Conservation (phyloP, 495 filamentous ascomycete species). For the Talaromyces wortmannii region DNA sequence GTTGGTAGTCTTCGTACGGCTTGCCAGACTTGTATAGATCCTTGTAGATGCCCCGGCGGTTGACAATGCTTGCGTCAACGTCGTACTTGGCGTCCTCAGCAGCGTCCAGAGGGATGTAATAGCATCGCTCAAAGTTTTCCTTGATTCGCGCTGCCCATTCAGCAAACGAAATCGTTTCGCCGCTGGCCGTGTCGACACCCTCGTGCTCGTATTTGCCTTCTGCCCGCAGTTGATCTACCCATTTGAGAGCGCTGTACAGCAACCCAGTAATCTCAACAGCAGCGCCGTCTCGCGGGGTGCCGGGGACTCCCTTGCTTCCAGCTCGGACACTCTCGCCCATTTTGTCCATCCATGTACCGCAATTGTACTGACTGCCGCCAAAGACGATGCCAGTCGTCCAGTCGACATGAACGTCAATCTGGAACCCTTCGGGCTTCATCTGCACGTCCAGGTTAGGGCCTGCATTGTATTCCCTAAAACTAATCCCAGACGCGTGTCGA, state of each 20-base stretch:
- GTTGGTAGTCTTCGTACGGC: slow-evolving; percentile 95
- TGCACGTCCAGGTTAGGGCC: slow-evolving; percentile 81
- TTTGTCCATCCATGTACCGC: slow-evolving; percentile 99
- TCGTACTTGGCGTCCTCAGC: slow-evolving; percentile 70
- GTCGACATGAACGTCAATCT: slow-evolving; percentile 83
- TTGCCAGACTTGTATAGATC: slow-evolving; percentile 89
- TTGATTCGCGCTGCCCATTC: slow-evolving; percentile 82
- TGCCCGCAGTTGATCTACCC: slow-evolving; percentile 62
- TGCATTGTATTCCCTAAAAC: slow-evolving; percentile 92
- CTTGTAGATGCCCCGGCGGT: slow-evolving; percentile 95
- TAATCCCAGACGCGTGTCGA: slow-evolving; percentile 80
- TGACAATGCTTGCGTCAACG: slow-evolving; percentile 70
- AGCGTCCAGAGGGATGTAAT: slow-evolving; percentile 67
- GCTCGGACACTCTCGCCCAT: slow-evolving; percentile 97
- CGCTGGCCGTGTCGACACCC: slow-evolving; percentile 54
- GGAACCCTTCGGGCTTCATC: slow-evolving; percentile 89
- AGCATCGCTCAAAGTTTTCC: slow-evolving; percentile 81
- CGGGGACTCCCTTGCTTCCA: slow-evolving; percentile 88
- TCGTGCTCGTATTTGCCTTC: slow-evolving; percentile 62
- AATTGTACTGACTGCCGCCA: slow-evolving; percentile 89
- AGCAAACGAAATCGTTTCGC: slow-evolving; percentile 58
- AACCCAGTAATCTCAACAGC: slow-evolving; percentile 93
- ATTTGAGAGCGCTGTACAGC: slow-evolving; percentile 78
- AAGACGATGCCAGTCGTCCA: slow-evolving; percentile 92
- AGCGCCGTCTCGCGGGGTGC: slow-evolving; percentile 91